Evolutionary conservation across 805 yeast genomes (phyloP).

Genomic region (Dipodascopsis uninucleata): DNA sequence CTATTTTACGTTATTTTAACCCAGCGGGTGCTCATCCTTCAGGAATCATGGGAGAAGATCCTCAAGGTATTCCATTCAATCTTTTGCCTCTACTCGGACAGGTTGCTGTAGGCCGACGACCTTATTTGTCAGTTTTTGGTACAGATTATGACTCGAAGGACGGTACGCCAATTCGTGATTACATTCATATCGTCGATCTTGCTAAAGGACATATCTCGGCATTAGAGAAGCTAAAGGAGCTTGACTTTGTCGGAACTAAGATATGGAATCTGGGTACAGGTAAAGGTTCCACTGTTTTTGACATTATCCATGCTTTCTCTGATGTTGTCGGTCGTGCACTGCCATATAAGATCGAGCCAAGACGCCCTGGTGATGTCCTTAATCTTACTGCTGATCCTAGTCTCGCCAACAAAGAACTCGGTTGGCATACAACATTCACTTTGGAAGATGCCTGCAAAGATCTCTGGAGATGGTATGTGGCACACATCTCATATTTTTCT

Average conservation of each 20-base stretch:
- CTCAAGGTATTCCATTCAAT: constrained; percentile 72
- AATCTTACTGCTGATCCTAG: constrained; percentile 68
- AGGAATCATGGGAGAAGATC: constrained; percentile 77
- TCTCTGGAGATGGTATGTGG: constrained; percentile 81
- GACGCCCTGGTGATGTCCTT: constrained; percentile 75
- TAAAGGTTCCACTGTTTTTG: constrained; percentile 71
- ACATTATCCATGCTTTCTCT: constrained; percentile 62
- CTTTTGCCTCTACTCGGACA: constrained; percentile 72
- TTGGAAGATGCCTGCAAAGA: constrained; percentile 66
- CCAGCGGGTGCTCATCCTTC: constrained; percentile 86
- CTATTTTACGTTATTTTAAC: constrained; percentile 72
- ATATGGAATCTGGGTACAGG: constrained; percentile 81
- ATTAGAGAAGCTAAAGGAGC: constrained; percentile 49
- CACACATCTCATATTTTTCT: too few species aligned
- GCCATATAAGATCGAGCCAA: constrained; percentile 60
- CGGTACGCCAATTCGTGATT: constrained; percentile 80
- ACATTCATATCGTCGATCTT: constrained; percentile 75
- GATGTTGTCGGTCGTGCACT: constrained; percentile 60
- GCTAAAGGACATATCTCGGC: constrained; percentile 77
- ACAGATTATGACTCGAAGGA: constrained; percentile 66
- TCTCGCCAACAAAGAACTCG: constrained; percentile 62
- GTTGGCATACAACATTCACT: constrained; percentile 56
- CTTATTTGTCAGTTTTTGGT: constrained; percentile 65
- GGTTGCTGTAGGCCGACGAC: constrained; percentile 69
- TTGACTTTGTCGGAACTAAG: constrained; percentile 23